phyloP scores from a whole-genome alignment of 169 alveolate genomes.

The Plasmodium reichenowi region DNA sequence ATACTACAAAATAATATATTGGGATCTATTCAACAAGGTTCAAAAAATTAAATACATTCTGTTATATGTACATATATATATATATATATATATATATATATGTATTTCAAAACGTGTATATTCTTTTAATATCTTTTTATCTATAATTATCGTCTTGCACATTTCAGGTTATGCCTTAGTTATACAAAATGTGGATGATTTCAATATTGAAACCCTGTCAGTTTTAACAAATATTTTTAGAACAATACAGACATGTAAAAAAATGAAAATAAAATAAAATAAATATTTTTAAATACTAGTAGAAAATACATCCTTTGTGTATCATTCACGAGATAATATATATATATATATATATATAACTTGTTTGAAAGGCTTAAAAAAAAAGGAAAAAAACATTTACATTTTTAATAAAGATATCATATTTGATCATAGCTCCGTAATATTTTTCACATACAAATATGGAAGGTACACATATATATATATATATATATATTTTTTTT shows the following conservation, averaged over 20 bases:
- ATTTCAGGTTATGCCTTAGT: slow-evolving; percentile 70
- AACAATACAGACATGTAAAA: slow-evolving; percentile 70
- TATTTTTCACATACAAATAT: slow-evolving; percentile 56
- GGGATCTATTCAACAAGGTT: slow-evolving; percentile 71
- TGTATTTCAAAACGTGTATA: neutral
- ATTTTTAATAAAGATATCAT: slow-evolving; percentile 50
- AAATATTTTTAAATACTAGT: no score
- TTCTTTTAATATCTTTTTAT: neutral
- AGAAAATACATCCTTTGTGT: no score
- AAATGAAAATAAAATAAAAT: no score
- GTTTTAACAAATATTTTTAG: slow-evolving; percentile 66
- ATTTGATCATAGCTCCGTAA: slow-evolving; percentile 55
- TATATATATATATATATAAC: no score
- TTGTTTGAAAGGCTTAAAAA: slow-evolving; percentile 49
- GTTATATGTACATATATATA: neutral
- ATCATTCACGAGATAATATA: neutral
- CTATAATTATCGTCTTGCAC: neutral
- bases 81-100: neutral
- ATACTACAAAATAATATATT: slow-evolving; percentile 37
- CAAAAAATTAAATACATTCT: neutral
- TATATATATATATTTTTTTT: neutral
- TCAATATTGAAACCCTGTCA: slow-evolving; percentile 48
- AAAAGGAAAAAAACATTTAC: slow-evolving; percentile 56
- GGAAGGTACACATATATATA: slow-evolving; percentile 9
- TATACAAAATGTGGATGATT: slow-evolving; percentile 47